Conservation (phyloP, 148 eudicot genomes). For the Rhododendron vialii region DNA sequence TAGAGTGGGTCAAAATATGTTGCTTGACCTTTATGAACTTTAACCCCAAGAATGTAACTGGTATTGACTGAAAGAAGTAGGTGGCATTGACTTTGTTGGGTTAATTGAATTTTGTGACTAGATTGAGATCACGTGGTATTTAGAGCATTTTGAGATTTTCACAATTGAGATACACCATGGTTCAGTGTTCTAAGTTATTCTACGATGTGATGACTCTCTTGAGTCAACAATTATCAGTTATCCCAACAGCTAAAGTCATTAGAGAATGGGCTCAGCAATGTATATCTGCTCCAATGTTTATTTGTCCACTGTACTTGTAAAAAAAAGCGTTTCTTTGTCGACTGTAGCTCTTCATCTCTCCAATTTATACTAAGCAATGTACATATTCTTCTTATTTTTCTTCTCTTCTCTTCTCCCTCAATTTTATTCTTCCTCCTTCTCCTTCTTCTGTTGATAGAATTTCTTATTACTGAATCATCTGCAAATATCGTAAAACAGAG, state of each 20-base stretch:
- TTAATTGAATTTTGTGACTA: neutral
- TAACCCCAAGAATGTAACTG: neutral
- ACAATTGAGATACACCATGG: neutral
- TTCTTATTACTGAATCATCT: constrained; percentile 11
- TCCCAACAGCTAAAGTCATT: neutral
- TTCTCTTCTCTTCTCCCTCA: neutral
- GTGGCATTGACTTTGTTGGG: neutral
- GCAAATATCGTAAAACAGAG: constrained; percentile 37
- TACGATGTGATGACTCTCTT: neutral
- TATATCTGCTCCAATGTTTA: neutral
- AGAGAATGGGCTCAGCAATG: neutral
- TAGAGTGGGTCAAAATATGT: neutral
- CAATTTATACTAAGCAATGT: neutral
- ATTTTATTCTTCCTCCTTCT: neutral
- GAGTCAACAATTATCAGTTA: neutral
- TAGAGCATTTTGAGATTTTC: neutral
- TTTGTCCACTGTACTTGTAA: neutral
- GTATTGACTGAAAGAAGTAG: neutral
- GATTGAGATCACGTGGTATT: neutral
- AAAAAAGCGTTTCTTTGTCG: neutral
- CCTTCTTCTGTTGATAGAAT: neutral
- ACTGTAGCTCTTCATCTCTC: neutral
- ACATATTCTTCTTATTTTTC: neutral
- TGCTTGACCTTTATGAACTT: constrained; percentile 1
- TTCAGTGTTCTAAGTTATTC: neutral